Percentiles rank a stretch among this genome's conserved stretches.
These are phyloP conservation scores for Crithidia fasciculata DNA, from an alignment of 208 protist species.

Conservation along the genomic window DNA sequence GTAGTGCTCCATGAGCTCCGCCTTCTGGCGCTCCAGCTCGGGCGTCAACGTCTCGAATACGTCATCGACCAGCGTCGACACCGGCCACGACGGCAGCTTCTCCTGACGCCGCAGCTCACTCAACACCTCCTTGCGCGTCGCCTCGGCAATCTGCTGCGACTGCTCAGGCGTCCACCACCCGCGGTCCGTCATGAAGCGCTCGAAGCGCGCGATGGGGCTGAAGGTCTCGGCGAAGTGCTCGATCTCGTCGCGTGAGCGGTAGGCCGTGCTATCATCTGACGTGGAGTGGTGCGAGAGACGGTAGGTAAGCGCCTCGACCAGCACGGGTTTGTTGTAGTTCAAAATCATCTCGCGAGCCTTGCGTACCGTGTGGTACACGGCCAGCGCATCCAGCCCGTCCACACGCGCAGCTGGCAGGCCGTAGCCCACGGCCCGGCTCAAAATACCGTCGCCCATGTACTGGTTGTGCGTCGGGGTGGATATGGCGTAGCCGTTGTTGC, in stretches of 20 bases:
- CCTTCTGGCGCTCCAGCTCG: constrained; percentile 50
- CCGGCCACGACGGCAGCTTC: constrained; percentile 66
- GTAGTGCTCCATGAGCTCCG: constrained; percentile 66
- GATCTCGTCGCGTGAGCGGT: constrained; percentile 78
- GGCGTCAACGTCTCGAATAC: constrained; percentile 65
- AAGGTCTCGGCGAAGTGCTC: constrained; percentile 53
- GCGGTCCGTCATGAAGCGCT: constrained; percentile 58
- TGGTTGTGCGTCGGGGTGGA: constrained; percentile 95
- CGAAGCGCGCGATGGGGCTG: constrained; percentile 75
- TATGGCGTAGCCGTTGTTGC: constrained; percentile 97
- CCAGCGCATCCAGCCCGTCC: constrained; percentile 97
- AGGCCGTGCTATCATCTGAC: constrained; percentile 94
- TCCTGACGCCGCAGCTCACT: constrained; percentile 74
- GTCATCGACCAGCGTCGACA: constrained; percentile 57
- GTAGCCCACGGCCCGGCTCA: constrained; percentile 81
- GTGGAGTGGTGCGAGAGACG: constrained; percentile 95
- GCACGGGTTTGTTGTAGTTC: constrained; percentile 77
- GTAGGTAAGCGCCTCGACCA: constrained; percentile 98
- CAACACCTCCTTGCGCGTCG: constrained; percentile 56
- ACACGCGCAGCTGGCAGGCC: constrained; percentile 93
- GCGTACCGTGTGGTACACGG: constrained; percentile 92
- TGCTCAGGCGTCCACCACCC: constrained; percentile 70
- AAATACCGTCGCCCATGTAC: constrained; percentile 95
- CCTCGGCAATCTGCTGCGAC: constrained; percentile 40
- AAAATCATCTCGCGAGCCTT: constrained; percentile 88